Conservation (phyloP, 305 asterid species). For the Lippia alba region DNA sequence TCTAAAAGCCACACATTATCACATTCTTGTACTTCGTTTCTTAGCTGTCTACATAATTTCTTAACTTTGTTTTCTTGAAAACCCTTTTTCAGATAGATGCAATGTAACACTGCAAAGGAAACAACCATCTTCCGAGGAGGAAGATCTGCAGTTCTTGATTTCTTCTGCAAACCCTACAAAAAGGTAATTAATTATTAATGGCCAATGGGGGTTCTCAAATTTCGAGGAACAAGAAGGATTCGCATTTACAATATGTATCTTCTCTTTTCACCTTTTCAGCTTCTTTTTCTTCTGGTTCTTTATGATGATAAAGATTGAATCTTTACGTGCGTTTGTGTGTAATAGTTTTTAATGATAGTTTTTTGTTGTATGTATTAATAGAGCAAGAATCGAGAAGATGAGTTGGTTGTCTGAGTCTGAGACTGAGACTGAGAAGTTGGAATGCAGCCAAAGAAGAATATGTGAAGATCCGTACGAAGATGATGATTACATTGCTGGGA, state of each 20-base stretch:
- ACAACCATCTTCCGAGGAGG: conserved; percentile 27
- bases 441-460: conserved; percentile 49
- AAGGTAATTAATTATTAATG: conserved; percentile 42
- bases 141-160: neutral
- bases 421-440: conserved; percentile 42
- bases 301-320: neutral
- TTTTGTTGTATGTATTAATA: neutral
- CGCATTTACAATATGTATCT: conserved; percentile 11
- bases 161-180: conserved; percentile 41
- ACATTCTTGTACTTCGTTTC: neutral
- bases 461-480: conserved; percentile 49
- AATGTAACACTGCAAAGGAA: conserved; percentile 40
- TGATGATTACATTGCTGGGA: conserved; percentile 53
- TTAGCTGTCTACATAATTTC: neutral
- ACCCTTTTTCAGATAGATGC: conserved; percentile 41
- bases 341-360: neutral
- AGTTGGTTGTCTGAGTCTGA: conserved; percentile 36
- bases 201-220: conserved; percentile 27
- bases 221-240: conserved; percentile 41
- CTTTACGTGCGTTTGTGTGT: neutral
- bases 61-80: conserved; percentile 3
- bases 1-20: neutral
- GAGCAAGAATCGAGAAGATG: conserved; percentile 45
- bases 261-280: neutral
- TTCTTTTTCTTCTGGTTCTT: neutral